Evolutionary conservation across 768 basidiomycete species (phyloP), one percentile per base, ranked within the genome.

Genomic region (Rhizopogon roseolus): DNA sequence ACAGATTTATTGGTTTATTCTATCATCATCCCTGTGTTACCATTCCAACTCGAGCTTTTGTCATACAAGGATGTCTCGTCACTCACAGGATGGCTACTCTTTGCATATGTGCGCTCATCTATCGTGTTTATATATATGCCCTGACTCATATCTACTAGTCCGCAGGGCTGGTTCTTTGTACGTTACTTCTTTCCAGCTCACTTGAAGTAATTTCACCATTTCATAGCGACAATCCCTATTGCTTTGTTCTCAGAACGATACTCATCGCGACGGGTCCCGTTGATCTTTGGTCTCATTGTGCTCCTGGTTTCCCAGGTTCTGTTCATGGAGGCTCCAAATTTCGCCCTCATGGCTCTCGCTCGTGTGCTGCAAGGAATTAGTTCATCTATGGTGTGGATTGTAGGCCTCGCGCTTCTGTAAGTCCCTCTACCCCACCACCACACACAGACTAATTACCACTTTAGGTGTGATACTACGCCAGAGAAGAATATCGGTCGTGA

Each of bases 1-100:
- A 78, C 77, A 1, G 84, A 85, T 62, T 60, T 82, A 1, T 64
- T 85, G n/a, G 78, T 81, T 9, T 85, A 85, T 59, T 80, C 82
- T 4, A 71, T 81, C 27, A 79, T 84, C 53, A 78, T 84, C 32
- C 84, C 84, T 8, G 81, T 85, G 29, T 73, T 85, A 53, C 83
- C 84, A 1, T 85, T 85, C 60, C 82, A 81, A 34, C 75, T 86
- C 22, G 76, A 83, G 59, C 63, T 53, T 5, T 71, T 85, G 44
- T 66, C 73, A 0, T 80, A 79, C 53, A 60, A 63, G 7, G 52
- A 67, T 10, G 74, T 82, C 22, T 83, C 82, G 34, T 70, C 73
- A 2, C 73, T 76, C 29, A 74, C 79, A 0, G 83, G 84, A 29
- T 86, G 83, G 83, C 68, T 86, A 3, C 68, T 85, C 14, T 82